phyloP scores from a whole-genome alignment of 139 green algal species.

The Chlorella sp. region DNA sequence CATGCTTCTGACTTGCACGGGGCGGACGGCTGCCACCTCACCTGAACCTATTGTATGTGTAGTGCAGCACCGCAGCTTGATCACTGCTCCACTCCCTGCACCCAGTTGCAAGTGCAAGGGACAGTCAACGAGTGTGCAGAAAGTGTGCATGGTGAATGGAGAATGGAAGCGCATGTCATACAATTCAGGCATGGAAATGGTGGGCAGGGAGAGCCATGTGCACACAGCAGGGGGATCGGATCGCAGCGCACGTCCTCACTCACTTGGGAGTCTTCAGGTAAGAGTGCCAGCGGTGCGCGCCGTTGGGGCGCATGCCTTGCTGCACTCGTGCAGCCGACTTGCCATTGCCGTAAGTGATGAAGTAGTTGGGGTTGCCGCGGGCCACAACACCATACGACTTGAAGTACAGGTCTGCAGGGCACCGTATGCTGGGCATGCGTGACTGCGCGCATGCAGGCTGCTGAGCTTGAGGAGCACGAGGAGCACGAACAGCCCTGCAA shows the following conservation, averaged over 20 bases:
- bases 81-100: constrained; percentile 69
- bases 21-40: neutral
- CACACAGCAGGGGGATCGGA: neutral
- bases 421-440: too few species aligned
- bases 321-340: constrained; percentile 76
- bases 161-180: neutral
- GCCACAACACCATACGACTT: constrained; percentile 64
- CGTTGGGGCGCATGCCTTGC: constrained; percentile 74
- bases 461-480: too few species aligned
- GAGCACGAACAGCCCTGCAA: neutral
- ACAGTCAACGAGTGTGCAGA: neutral
- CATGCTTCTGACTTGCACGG: neutral
- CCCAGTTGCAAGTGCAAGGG: neutral
- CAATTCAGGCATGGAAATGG: neutral
- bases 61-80: constrained; percentile 83
- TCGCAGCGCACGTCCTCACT: neutral
- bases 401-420: constrained; percentile 70
- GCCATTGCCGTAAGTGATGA: constrained; percentile 84
- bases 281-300: constrained; percentile 81
- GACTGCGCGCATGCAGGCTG: too few species aligned
- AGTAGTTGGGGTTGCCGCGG: constrained; percentile 87
- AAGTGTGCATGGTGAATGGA: neutral
- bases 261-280: constrained; percentile 64
- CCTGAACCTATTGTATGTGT: constrained; percentile 74
- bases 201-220: neutral